Percentiles rank a stretch among this genome's conserved stretches.
Evolutionary conservation across 768 basidiomycete genomes (phyloP).

Genomic region (Amylocystis lapponica): DNA sequence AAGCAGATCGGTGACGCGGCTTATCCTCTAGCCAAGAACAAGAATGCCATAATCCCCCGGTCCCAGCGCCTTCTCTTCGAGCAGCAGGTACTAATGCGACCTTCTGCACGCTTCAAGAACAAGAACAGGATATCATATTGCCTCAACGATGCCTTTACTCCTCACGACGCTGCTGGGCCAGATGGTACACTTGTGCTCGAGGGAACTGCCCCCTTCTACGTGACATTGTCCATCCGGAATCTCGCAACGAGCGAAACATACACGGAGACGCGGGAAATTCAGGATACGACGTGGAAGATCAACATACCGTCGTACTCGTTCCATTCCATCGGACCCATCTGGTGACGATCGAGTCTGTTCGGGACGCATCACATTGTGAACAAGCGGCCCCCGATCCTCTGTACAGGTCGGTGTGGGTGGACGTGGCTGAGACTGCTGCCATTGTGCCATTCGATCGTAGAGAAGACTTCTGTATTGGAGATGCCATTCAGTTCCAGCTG

Average conservation of each 20-base stretch:
- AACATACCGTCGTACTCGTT: slow-evolving; percentile 68
- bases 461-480: slow-evolving; percentile 85
- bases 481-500: slow-evolving; percentile 84
- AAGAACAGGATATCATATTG: slow-evolving; percentile 67
- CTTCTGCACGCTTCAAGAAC: slow-evolving; percentile 74
- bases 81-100: slow-evolving; percentile 78
- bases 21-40: slow-evolving; percentile 71
- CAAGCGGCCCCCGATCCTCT: slow-evolving; percentile 62
- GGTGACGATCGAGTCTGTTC: slow-evolving; percentile 69
- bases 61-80: slow-evolving; percentile 71
- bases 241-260: slow-evolving; percentile 65
- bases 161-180: slow-evolving; percentile 42
- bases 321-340: slow-evolving; percentile 77
- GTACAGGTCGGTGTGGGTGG: slow-evolving; percentile 67
- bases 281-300: slow-evolving; percentile 58
- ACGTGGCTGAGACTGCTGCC: slow-evolving; percentile 94
- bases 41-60: slow-evolving; percentile 56
- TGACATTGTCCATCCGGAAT: slow-evolving; percentile 72
- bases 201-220: slow-evolving; percentile 81
- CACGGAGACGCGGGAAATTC: slow-evolving; percentile 46
- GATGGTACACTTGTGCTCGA: slow-evolving; percentile 67
- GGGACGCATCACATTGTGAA: slow-evolving; percentile 79
- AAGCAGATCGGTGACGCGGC: slow-evolving; percentile 82
- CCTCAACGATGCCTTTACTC: slow-evolving; percentile 58
- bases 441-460: slow-evolving; percentile 80